Evolutionary conservation across 1,139 yeast species (phyloP).

Genomic region (Candida smagusa): DNA sequence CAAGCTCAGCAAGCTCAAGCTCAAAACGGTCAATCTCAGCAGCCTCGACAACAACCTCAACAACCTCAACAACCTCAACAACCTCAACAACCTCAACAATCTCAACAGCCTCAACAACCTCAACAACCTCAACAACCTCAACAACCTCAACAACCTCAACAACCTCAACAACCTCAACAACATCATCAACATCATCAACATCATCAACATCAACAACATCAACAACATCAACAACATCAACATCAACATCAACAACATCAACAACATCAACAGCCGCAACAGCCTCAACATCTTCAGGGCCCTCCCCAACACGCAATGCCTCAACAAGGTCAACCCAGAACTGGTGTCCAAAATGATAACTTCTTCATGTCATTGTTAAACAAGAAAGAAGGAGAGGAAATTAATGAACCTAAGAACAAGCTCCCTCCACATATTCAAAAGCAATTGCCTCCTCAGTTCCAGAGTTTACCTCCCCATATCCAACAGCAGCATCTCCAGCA

Average conservation of each 20-base stretch:
- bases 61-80: background rate
- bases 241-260: conserved; percentile 1
- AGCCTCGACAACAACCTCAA: conserved; percentile 1
- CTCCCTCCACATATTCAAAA: conserved; percentile 11
- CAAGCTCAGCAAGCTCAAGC: background rate
- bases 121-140: conserved; percentile 1
- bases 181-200: conserved; percentile 1
- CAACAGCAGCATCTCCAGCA: conserved; percentile 8
- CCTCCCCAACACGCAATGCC: conserved; percentile 10
- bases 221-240: conserved; percentile 1
- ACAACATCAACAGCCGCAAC: conserved; percentile 6
- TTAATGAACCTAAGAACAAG: background rate
- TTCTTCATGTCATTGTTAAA: conserved; percentile 53
- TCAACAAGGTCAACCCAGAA: conserved; percentile 3
- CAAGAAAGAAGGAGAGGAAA: conserved; percentile 24
- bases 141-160: conserved; percentile 1
- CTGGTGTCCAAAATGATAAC: conserved; percentile 35
- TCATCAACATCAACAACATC: conserved; percentile 2
- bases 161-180: background rate
- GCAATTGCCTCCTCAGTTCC: conserved; percentile 15
- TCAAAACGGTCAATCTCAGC: background rate
- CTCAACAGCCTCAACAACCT: conserved; percentile 1
- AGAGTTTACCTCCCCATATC: conserved; percentile 7
- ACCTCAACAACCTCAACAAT: conserved; percentile 1
- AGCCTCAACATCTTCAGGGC: conserved; percentile 7